Conservation (phyloP, 148 eudicot species). For the Chenopodium berlandieri region DNA sequence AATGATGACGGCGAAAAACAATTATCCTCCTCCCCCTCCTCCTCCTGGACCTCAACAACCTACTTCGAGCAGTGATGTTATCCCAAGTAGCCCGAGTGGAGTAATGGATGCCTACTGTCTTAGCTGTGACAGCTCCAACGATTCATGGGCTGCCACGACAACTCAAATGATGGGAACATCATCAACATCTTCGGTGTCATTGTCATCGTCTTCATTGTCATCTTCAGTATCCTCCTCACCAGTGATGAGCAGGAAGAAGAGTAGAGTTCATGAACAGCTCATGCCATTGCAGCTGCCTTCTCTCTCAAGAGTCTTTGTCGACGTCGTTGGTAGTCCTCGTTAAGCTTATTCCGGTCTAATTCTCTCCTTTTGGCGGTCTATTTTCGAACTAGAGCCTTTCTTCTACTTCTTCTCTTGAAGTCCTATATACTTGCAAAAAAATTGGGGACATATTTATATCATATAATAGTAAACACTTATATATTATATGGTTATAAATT, state of each 20-base stretch:
- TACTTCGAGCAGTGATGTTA: neutral
- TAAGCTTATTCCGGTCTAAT: slow-evolving; percentile 7
- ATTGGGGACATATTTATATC: slow-evolving; percentile 24
- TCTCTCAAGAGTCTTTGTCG: slow-evolving; percentile 52
- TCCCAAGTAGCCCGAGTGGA: slow-evolving; percentile 50
- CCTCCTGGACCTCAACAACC: neutral
- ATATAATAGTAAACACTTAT: slow-evolving; percentile 8
- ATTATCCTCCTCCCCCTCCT: neutral
- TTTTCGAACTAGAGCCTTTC: slow-evolving; percentile 10
- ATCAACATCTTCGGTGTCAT: neutral
- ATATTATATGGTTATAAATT: slow-evolving; percentile 27
- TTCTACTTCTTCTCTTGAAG: slow-evolving; percentile 12
- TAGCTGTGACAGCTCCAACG: slow-evolving; percentile 50
- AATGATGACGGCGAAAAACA: slow-evolving; percentile 15
- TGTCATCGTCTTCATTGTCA: slow-evolving; percentile 4
- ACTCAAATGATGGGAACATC: neutral
- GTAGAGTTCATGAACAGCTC: slow-evolving; percentile 43
- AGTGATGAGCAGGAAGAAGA: slow-evolving; percentile 24
- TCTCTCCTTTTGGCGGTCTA: slow-evolving; percentile 1
- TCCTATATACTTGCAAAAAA: slow-evolving; percentile 17
- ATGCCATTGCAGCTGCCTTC: slow-evolving; percentile 48
- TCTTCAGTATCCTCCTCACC: slow-evolving; percentile 36
- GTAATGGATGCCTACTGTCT: slow-evolving; percentile 42
- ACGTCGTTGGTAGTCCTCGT: slow-evolving; percentile 48
- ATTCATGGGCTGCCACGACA: slow-evolving; percentile 33